Base-by-base conservation (phyloP, 495 filamentous ascomycete genomes). In the Symbiotaphrina buchneri region DNA sequence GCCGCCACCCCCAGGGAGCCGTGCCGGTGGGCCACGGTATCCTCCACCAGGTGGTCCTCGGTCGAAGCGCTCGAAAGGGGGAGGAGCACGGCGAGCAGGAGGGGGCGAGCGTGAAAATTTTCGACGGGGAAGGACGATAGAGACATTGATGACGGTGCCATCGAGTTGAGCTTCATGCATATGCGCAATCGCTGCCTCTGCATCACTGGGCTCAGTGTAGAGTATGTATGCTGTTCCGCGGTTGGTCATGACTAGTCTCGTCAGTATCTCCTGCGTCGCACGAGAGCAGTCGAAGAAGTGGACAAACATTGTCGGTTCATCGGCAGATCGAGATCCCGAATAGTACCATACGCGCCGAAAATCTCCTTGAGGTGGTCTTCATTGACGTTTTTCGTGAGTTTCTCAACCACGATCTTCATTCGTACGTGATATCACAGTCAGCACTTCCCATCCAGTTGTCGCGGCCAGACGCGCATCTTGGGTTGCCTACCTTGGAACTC, bases 141-240 rank as follows among this genome's bases (percentile, higher is more conserved):
- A 93, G 17, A 99, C 87, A 41, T 73, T 76, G 47, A 99, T 71
- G 13, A 71, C 52, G 10, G 75, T 64, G 23, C 87, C 90, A 54
- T 99, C 87, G 26, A 99, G 55, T 40, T 94, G 80, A 10, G 81
- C 81, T 58, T 99, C 87, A 48, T 99, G 90, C 90, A 99, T 95
- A 45, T 92, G 76, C 27, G 83, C 69, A 40, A 99, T 90, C 16
- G 87, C 87, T 11, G 70, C 59, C 43, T 92, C 81, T 21, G 87
- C 90, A 39, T 82, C 74, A 27, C 68, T 58, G 22, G 81, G 66
- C 30, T 71, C 59, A 27, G 67, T 52, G 51, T 80, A 99, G 18
- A 92, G 54, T 31, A 97, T 83, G 48, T 94, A 99, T 25, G 87
- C 90, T 6, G 85, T 87, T 31, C 90, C 83, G 29, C 84, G 75